A percentile compares a stretch with the other conserved stretches of the same genome.
phyloP scores from a whole-genome alignment of 371 early-diverging fungal species.

The Mucor plumbeus region DNA sequence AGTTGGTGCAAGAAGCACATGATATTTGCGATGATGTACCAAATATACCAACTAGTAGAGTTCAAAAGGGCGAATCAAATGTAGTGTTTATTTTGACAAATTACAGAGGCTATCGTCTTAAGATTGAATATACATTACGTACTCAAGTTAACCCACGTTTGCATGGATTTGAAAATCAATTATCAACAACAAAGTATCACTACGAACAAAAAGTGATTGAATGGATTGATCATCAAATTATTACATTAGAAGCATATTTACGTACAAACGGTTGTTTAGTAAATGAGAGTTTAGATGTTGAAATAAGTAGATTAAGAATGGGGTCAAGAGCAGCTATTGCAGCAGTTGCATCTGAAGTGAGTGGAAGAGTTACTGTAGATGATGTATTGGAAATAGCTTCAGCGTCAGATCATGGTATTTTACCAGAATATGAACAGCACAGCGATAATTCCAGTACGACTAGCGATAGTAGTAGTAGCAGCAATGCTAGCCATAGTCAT shows the following conservation, averaged over 20 bases:
- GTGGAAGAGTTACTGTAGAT: slow-evolving; percentile 50
- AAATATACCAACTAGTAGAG: slow-evolving; percentile 26
- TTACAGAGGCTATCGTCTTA: slow-evolving; percentile 43
- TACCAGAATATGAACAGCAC: slow-evolving; percentile 40
- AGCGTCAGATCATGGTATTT: slow-evolving; percentile 30
- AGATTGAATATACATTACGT: slow-evolving; percentile 46
- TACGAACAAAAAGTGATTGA: slow-evolving; percentile 49
- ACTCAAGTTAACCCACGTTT: slow-evolving; percentile 47
- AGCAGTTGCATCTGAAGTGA: slow-evolving; percentile 43
- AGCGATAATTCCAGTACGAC: background rate
- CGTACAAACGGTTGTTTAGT: slow-evolving; percentile 40
- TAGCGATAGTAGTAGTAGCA: slow-evolving; percentile 9
- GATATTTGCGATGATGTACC: slow-evolving; percentile 38
- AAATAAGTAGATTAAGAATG: slow-evolving; percentile 45
- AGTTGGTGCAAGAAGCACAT: slow-evolving; percentile 32
- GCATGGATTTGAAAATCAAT: slow-evolving; percentile 39
- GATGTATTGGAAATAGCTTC: slow-evolving; percentile 45
- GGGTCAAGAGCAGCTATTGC: slow-evolving; percentile 51
- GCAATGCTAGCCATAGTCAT: slow-evolving; percentile 5
- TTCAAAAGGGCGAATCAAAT: slow-evolving; percentile 8
- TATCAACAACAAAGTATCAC: slow-evolving; percentile 36
- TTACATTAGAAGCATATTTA: slow-evolving; percentile 38
- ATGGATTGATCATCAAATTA: slow-evolving; percentile 51
- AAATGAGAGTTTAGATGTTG: slow-evolving; percentile 39
- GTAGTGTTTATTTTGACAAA: slow-evolving; percentile 30